These are phyloP conservation scores for Torulaspora microellipsoides DNA, from an alignment of 805 yeast species.

Conservation along the genomic window DNA sequence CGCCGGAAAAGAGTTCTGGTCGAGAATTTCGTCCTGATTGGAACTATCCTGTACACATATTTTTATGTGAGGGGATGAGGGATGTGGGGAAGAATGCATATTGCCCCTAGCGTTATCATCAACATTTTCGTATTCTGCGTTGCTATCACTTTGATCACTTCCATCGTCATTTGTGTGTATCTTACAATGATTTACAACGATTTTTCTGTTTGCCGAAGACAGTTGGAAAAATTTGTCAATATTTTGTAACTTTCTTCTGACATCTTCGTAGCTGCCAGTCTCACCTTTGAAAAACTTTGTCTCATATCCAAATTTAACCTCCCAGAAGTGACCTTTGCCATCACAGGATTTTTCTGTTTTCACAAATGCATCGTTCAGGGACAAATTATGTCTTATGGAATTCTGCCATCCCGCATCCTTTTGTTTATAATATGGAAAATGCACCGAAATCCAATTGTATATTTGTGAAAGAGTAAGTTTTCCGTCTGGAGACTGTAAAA, in stretches of 20 bases:
- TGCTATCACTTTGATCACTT: constrained; percentile 11
- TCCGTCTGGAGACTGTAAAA: constrained; percentile 68
- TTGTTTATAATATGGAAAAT: constrained; percentile 75
- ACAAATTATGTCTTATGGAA: constrained; percentile 89
- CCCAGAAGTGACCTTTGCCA: constrained; percentile 89
- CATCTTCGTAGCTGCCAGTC: constrained; percentile 23
- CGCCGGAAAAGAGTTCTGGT: background rate
- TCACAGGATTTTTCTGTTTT: constrained; percentile 86
- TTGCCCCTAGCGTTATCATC: constrained; percentile 4
- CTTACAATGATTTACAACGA: background rate
- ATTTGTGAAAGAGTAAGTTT: constrained; percentile 78
- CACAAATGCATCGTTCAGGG: constrained; percentile 87
- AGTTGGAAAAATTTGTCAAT: constrained; percentile 16
- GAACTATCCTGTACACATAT: constrained; percentile 2
- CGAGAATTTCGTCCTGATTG: background rate
- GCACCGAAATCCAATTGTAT: constrained; percentile 84
- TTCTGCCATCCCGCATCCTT: constrained; percentile 97
- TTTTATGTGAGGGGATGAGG: constrained; percentile 9
- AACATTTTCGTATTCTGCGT: constrained; percentile 11
- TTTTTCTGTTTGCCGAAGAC: background rate
- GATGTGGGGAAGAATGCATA: constrained; percentile 11
- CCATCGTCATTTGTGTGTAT: background rate
- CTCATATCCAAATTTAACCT: constrained; percentile 78
- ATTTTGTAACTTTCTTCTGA: constrained; percentile 18
- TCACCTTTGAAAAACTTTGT: constrained; percentile 63